Base-by-base conservation (phyloP, 192 early-diverging fungal genomes). In the Coemansia sp. region DNA sequence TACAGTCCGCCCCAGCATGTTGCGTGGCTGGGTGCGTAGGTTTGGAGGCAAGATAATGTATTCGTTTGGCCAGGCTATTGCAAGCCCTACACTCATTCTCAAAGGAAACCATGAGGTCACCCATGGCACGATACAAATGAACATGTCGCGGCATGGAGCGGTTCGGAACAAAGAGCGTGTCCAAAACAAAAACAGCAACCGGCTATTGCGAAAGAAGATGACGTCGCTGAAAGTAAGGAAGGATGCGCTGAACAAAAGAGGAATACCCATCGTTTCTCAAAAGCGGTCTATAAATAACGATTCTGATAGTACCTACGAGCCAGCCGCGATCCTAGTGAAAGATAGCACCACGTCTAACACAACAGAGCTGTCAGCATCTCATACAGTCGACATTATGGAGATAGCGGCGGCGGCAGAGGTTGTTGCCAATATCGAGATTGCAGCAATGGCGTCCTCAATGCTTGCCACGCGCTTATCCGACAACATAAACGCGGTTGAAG, bases 21-120 rank as follows among this genome's bases (percentile, higher is more conserved):
- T 76, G 55, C 73, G 74, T 39, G 82, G 77, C 49, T 84, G 77
- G 82, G 44, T 75, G 42, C 70, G 70, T 9, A 70, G 41, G 55
- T 51, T 76, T 48, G 50, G 77, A 12, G 77, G 82, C 25, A 76
- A 68, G 48, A 11, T 84, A 58, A 80, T 79, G 82, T 84, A 76
- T 38, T 73, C 82, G 20, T n/a, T 84, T 19, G 82, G 82, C 38
- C 73, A 78, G 54, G n/a, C 73, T 37, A 38, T 84, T 14, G 82
- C 74, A 22, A 84, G 77, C 42, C 76, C 74, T 9, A 61, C 73
- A 16, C 63, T 84, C n/a, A 76, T 84, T 2, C 67, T 76, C 17
- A 44, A 69, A 5, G 82, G 77, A 16, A 84, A 73, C 66, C 73
- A 74, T 54, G 82, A 84, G 49, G 79, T 84, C 25, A 60, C 70